phyloP scores from a whole-genome alignment of 192 early-diverging fungal genomes.

The Coemansia sp. region DNA sequence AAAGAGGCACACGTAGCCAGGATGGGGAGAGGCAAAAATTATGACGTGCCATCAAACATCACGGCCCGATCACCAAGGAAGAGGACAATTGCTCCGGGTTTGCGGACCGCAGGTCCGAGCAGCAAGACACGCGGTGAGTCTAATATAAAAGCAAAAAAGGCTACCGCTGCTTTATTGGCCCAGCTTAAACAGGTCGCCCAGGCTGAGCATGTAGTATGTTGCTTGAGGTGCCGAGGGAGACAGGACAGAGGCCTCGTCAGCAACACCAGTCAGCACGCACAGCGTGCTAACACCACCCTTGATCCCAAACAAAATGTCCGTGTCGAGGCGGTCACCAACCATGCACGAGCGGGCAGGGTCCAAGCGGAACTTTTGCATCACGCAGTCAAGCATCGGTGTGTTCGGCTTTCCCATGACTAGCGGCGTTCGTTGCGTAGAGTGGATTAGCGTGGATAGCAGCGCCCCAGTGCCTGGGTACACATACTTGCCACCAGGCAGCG shows the following conservation, averaged over 20 bases:
- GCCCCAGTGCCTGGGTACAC: conserved; percentile 84
- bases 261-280: conserved; percentile 84
- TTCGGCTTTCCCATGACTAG: conserved; percentile 91
- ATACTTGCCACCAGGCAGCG: conserved; percentile 76
- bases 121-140: background rate
- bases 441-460: conserved; percentile 68
- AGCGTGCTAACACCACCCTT: conserved; percentile 82
- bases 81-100: background rate
- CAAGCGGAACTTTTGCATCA: conserved; percentile 77
- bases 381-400: conserved; percentile 90
- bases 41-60: background rate
- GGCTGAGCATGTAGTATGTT: conserved; percentile 37
- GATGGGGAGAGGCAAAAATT: background rate
- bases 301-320: conserved; percentile 93
- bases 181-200: conserved; percentile 32
- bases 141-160: background rate
- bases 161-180: conserved; percentile 1
- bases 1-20: background rate
- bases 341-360: conserved; percentile 84
- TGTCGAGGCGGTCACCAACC: conserved; percentile 95
- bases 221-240: conserved; percentile 30
- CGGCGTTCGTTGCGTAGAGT: conserved; percentile 78
- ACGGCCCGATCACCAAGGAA: background rate
- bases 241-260: conserved; percentile 29
- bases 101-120: background rate